Conservation (phyloP, 2,329 filamentous ascomycete genomes). For the Calonectria ilicicola region DNA sequence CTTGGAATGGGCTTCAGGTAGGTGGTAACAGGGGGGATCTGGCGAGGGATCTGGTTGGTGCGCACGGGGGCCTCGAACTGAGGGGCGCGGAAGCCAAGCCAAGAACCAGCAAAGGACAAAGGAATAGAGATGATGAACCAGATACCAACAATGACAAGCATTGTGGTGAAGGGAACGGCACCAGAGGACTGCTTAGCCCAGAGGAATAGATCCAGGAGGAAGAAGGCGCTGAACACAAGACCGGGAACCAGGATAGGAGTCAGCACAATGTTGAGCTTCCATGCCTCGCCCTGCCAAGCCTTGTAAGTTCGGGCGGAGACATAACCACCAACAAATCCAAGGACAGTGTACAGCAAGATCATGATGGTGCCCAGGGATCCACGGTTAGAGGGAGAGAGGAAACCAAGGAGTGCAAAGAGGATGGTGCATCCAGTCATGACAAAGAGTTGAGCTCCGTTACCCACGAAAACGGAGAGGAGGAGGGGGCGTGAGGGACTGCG, state of each 20-base stretch:
- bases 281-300: constrained; percentile 88
- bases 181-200: constrained; percentile 94
- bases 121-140: constrained; percentile 98
- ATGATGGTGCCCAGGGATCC: constrained; percentile 94
- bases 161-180: constrained; percentile 95
- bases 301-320: constrained; percentile 93
- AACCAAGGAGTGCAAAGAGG: constrained; percentile 90
- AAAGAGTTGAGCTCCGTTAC: constrained; percentile 95
- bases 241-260: constrained; percentile 89
- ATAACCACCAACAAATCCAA: constrained; percentile 94
- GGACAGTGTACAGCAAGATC: constrained; percentile 91
- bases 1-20: constrained; percentile 90
- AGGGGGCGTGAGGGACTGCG: constrained; percentile 86
- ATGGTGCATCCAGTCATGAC: constrained; percentile 98
- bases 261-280: constrained; percentile 92
- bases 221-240: constrained; percentile 88
- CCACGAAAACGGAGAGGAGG: constrained; percentile 86
- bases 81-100: constrained; percentile 86
- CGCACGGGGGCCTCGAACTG: constrained; percentile 84
- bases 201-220: constrained; percentile 94
- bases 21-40: constrained; percentile 86
- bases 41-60: constrained; percentile 97
- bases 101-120: constrained; percentile 89
- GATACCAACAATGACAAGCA: constrained; percentile 92
- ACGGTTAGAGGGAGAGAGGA: constrained; percentile 94